Evolutionary conservation across 208 protist genomes (phyloP).

Genomic region (Trichomonas tenax): DNA sequence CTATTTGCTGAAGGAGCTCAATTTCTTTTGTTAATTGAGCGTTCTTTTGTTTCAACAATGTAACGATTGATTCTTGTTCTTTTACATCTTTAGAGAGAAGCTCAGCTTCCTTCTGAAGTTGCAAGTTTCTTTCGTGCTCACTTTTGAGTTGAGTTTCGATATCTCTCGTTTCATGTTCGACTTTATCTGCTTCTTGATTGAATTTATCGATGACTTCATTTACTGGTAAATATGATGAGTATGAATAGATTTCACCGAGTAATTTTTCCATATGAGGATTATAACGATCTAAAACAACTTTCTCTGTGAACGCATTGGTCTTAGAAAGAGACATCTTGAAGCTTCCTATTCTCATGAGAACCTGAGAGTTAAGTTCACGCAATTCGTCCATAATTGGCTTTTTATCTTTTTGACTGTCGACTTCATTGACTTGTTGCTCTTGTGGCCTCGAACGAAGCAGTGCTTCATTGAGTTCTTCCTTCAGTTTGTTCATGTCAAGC

Average conservation of each 20-base stretch:
- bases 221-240: not conserved
- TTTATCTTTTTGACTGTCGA: not conserved
- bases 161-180: not conserved
- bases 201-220: not conserved
- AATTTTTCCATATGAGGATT: slow-evolving; percentile 1
- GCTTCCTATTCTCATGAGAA: not conserved
- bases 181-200: not conserved
- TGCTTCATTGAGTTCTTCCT: not conserved
- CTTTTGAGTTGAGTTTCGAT: not conserved
- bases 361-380: not conserved
- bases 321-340: not conserved
- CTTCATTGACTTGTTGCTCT: not conserved
- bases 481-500: not conserved
- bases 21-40: not conserved
- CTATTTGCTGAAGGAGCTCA: not conserved
- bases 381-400: not conserved
- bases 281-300: not conserved
- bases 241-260: not conserved
- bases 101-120: not conserved
- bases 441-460: not conserved
- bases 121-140: not conserved
- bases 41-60: not conserved
- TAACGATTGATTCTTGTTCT: not conserved
- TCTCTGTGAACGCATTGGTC: not conserved
- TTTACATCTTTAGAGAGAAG: not conserved